Evolutionary conservation across 2,329 filamentous ascomycete genomes (phyloP).

Genomic region (Coniochaeta ligniaria): DNA sequence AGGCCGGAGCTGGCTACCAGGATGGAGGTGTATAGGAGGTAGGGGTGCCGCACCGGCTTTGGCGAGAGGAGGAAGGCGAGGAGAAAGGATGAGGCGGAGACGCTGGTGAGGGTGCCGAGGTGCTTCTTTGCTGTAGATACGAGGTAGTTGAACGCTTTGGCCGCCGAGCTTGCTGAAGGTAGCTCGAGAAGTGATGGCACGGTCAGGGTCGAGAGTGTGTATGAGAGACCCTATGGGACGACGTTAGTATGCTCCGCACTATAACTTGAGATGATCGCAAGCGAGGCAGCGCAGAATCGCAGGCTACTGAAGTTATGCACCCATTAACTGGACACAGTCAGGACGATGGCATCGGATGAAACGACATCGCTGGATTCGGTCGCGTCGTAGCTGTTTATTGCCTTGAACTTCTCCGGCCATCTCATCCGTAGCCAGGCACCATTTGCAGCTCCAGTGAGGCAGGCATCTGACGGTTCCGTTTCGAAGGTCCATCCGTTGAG

Average conservation of each 20-base stretch:
- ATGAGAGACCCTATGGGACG: conserved; percentile 68
- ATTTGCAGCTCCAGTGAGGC: background rate
- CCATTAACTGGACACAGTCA: background rate
- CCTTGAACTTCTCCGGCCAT: background rate
- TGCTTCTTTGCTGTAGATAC: conserved; percentile 56
- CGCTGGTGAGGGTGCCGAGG: conserved; percentile 56
- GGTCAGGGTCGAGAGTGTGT: conserved; percentile 70
- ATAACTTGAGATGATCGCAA: background rate
- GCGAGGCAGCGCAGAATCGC: background rate
- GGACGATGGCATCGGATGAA: background rate
- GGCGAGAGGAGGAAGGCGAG: conserved; percentile 75
- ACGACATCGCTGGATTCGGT: background rate
- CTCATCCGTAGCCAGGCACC: background rate
- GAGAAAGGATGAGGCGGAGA: conserved; percentile 66
- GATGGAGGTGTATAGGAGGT: conserved; percentile 77
- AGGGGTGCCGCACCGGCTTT: conserved; percentile 71
- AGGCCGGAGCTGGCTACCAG: conserved; percentile 57
- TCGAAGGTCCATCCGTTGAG: too few species aligned
- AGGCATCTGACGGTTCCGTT: too few species aligned
- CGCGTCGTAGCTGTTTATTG: background rate
- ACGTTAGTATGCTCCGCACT: conserved; percentile 3
- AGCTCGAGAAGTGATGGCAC: conserved; percentile 76
- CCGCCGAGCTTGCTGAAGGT: conserved; percentile 64
- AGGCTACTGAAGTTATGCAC: too few species aligned
- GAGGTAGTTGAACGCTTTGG: conserved; percentile 64